Conservation (phyloP, 1,139 yeast genomes). For the Dujonia santamariae region DNA sequence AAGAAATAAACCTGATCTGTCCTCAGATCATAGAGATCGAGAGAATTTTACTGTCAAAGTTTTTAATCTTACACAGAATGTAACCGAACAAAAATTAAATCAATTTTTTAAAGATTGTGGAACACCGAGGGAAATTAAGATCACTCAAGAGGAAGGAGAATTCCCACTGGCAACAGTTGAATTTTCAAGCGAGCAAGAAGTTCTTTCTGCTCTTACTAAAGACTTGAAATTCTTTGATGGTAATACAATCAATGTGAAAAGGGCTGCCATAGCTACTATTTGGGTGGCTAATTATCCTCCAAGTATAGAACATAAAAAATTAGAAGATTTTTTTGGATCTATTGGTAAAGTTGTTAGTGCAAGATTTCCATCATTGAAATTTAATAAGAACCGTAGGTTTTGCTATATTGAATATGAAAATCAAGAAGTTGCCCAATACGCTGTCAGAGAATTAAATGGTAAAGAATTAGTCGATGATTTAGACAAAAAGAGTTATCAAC, state of each 20-base stretch:
- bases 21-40: conserved; percentile 39
- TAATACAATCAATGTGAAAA: conserved; percentile 41
- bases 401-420: conserved; percentile 66
- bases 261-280: conserved; percentile 46
- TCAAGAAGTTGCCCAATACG: conserved; percentile 44
- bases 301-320: conserved; percentile 34
- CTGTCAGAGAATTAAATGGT: conserved; percentile 44
- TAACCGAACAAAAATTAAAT: conserved; percentile 30
- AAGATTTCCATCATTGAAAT: conserved; percentile 65
- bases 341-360: conserved; percentile 51
- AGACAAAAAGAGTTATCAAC: conserved; percentile 19
- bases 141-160: conserved; percentile 17
- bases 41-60: conserved; percentile 55
- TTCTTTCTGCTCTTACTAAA: conserved; percentile 60
- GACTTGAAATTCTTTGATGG: conserved; percentile 45
- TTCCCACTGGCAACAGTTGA: conserved; percentile 49
- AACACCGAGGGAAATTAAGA: conserved; percentile 28
- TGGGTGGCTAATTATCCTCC: conserved; percentile 80
- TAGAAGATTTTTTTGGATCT: conserved; percentile 41
- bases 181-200: conserved; percentile 46
- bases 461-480: conserved; percentile 19
- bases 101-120: conserved; percentile 65
- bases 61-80: conserved; percentile 28
- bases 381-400: conserved; percentile 60
- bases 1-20: conserved; percentile 5